These are phyloP conservation scores for Xylaria sp. DNA, from an alignment of 2,329 filamentous ascomycete species.

Conservation along the genomic window DNA sequence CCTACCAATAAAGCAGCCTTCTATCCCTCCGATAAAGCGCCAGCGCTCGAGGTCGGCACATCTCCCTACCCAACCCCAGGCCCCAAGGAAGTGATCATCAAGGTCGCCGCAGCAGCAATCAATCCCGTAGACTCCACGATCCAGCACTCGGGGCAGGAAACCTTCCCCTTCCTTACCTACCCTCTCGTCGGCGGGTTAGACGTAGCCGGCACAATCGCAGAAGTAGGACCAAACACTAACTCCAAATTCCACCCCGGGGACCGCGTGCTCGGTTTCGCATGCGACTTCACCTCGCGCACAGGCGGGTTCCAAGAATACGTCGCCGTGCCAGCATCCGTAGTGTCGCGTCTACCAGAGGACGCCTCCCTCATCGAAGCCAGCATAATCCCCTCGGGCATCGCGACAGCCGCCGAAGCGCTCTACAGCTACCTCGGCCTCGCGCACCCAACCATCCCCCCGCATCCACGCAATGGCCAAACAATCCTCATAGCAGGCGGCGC, in stretches of 20 bases:
- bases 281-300: conserved; percentile 25
- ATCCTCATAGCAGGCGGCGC: conserved; percentile 62
- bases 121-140: conserved; percentile 50
- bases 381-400: conserved; percentile 46
- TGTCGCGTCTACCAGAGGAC: conserved; percentile 37
- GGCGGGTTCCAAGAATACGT: conserved; percentile 49
- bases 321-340: conserved; percentile 20
- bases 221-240: conserved; percentile 43
- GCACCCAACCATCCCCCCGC: conserved; percentile 1
- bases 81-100: conserved; percentile 47
- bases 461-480: conserved; percentile 40
- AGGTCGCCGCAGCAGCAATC: conserved; percentile 47
- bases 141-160: conserved; percentile 41
- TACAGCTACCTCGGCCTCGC: conserved; percentile 42
- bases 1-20: conserved; percentile 42
- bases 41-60: conserved; percentile 30
- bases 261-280: conserved; percentile 44
- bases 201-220: conserved; percentile 49
- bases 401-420: conserved; percentile 45
- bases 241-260: conserved; percentile 49
- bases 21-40: conserved; percentile 35
- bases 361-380: conserved; percentile 40
- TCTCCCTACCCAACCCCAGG: conserved; percentile 34
- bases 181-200: conserved; percentile 50
- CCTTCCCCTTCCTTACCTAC: conserved; percentile 44